These are phyloP conservation scores for Monilinia aucupariae DNA, from an alignment of 2,329 filamentous ascomycete species.

Conservation along the genomic window DNA sequence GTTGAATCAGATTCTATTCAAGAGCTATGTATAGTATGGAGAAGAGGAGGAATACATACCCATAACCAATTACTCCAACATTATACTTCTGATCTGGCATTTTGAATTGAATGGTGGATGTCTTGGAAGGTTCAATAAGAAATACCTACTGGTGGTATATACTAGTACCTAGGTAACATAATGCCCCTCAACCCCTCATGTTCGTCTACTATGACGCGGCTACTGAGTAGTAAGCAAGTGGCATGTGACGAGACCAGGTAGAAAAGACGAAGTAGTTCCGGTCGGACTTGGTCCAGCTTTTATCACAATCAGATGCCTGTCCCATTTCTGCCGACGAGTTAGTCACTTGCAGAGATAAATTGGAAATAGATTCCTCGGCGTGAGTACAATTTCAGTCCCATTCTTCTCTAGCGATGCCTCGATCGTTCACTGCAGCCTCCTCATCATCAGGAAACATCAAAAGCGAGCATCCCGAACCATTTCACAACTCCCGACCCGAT, in stretches of 20 bases:
- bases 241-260: too few species aligned
- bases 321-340: neutral
- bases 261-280: too few species aligned
- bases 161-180: too few species aligned
- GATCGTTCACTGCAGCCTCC: neutral
- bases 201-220: too few species aligned
- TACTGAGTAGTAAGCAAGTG: too few species aligned
- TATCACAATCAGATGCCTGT: conserved; percentile 4
- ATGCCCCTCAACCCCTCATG: neutral
- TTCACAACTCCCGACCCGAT: neutral
- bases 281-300: neutral
- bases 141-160: too few species aligned
- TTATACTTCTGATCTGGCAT: conserved; percentile 36
- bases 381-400: neutral
- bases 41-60: conserved; percentile 23
- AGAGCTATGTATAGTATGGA: neutral
- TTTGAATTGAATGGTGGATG: neutral
- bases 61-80: conserved; percentile 55
- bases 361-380: neutral
- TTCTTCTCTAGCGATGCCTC: neutral
- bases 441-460: neutral
- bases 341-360: neutral
- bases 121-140: neutral
- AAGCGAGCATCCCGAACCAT: neutral
- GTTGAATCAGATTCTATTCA: conserved; percentile 14